Conservation (phyloP, 805 yeast species). For the Pichia gijzeniarum region DNA sequence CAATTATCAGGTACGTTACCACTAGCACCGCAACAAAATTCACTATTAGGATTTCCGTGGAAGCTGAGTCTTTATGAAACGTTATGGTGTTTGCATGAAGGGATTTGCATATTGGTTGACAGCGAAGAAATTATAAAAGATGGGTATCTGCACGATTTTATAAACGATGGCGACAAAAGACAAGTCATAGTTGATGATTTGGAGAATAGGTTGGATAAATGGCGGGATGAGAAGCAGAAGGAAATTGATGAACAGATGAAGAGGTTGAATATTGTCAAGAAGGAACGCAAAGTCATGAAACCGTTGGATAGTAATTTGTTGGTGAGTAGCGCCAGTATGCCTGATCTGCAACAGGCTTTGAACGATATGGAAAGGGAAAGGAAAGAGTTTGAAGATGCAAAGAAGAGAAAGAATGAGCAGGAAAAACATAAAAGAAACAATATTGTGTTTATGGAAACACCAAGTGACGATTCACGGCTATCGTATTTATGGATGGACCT, state of each 20-base stretch:
- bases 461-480: constrained; percentile 13
- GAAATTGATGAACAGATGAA: constrained; percentile 14
- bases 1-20: constrained; percentile 78
- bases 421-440: constrained; percentile 10
- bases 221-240: constrained; percentile 12
- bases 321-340: constrained; percentile 13
- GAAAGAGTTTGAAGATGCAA: constrained; percentile 1
- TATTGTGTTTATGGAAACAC: constrained; percentile 18
- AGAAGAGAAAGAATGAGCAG: constrained; percentile 8
- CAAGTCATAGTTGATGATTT: constrained; percentile 7
- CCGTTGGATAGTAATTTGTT: constrained; percentile 6
- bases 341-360: constrained; percentile 10
- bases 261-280: constrained; percentile 8
- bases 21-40: constrained; percentile 87
- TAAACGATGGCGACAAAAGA: constrained; percentile 3
- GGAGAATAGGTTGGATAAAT: constrained; percentile 8
- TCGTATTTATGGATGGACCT: constrained; percentile 2
- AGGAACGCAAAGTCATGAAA: constrained; percentile 2
- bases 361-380: constrained; percentile 1
- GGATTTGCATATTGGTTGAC: constrained; percentile 15
- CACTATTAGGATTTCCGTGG: constrained; percentile 80
- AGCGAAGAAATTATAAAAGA: neutral
- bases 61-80: constrained; percentile 70
- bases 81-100: constrained; percentile 46
- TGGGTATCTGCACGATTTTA: constrained; percentile 5